Conservation (phyloP, 306 rosid species). For the Prunus salicina region DNA sequence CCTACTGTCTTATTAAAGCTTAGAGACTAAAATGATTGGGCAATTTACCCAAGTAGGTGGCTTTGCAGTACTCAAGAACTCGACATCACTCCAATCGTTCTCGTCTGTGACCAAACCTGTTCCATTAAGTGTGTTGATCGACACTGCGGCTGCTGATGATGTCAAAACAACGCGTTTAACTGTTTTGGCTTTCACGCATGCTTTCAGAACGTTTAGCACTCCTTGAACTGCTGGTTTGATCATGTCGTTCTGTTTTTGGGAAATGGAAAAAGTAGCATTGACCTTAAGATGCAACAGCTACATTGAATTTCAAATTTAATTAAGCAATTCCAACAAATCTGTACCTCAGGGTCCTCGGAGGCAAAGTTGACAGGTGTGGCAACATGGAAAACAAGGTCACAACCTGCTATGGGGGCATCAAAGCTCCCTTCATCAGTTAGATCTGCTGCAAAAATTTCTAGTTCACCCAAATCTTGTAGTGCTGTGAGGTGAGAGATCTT, state of each 20-base stretch:
- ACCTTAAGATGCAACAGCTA: background rate
- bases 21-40: background rate
- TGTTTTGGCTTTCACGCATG: conserved; percentile 57
- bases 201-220: conserved; percentile 60
- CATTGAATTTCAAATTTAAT: background rate
- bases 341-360: conserved; percentile 85
- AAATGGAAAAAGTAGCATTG: background rate
- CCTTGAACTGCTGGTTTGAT: conserved; percentile 81
- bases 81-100: conserved; percentile 65
- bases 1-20: background rate
- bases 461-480: conserved; percentile 52
- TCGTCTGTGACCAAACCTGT: conserved; percentile 58
- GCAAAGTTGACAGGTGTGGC: conserved; percentile 86
- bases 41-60: conserved; percentile 74
- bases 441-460: conserved; percentile 59
- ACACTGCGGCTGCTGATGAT: conserved; percentile 77
- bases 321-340: background rate
- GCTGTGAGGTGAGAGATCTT: conserved; percentile 58
- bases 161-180: conserved; percentile 74
- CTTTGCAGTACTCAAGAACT: conserved; percentile 52
- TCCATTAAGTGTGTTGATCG: conserved; percentile 45
- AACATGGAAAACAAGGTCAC: conserved; percentile 74
- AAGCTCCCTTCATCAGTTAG: conserved; percentile 58
- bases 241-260: conserved; percentile 63
- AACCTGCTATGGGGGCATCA: conserved; percentile 64